These are phyloP conservation scores for Halophytophthora polymorphica DNA, from an alignment of 352 stramenopile genomes.

Conservation along the genomic window DNA sequence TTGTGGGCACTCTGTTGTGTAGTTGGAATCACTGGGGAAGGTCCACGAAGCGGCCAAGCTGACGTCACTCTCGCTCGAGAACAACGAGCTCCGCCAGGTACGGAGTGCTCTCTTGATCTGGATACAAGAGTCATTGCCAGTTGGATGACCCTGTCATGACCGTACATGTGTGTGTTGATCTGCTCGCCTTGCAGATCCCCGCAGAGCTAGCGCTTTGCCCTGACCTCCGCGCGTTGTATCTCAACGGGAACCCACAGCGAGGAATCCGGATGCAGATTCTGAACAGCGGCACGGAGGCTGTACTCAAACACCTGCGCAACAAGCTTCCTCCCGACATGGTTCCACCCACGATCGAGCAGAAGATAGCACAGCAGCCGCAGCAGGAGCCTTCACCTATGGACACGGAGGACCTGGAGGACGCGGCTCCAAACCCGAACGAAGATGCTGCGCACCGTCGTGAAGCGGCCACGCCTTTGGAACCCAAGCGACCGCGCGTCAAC, in stretches of 20 bases:
- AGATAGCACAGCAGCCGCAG: background rate
- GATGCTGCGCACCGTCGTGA: slow-evolving; percentile 4
- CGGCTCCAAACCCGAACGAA: slow-evolving; percentile 16
- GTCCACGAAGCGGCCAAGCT: slow-evolving; percentile 59
- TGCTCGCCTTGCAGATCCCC: slow-evolving; percentile 51
- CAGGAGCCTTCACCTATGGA: slow-evolving; percentile 7
- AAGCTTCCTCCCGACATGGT: slow-evolving; percentile 34
- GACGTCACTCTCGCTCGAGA: slow-evolving; percentile 74
- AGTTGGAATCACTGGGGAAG: slow-evolving; percentile 61
- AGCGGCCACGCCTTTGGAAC: slow-evolving; percentile 14
- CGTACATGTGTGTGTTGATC: slow-evolving; percentile 1
- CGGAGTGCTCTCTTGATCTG: background rate
- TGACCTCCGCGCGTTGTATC: slow-evolving; percentile 54
- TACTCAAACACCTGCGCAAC: slow-evolving; percentile 73
- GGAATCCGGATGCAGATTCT: slow-evolving; percentile 63
- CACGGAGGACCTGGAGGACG: slow-evolving; percentile 11
- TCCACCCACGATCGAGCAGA: slow-evolving; percentile 18
- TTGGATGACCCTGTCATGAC: background rate
- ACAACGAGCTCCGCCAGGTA: slow-evolving; percentile 81
- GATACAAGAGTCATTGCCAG: background rate
- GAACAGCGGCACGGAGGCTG: slow-evolving; percentile 62
- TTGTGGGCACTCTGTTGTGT: slow-evolving; percentile 2
- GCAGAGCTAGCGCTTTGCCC: slow-evolving; percentile 52
- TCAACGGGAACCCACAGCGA: slow-evolving; percentile 77
- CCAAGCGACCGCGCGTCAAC: slow-evolving; percentile 30